Base-by-base conservation (phyloP, 108 stramenopile species). In the Skeletonema marinoi region DNA sequence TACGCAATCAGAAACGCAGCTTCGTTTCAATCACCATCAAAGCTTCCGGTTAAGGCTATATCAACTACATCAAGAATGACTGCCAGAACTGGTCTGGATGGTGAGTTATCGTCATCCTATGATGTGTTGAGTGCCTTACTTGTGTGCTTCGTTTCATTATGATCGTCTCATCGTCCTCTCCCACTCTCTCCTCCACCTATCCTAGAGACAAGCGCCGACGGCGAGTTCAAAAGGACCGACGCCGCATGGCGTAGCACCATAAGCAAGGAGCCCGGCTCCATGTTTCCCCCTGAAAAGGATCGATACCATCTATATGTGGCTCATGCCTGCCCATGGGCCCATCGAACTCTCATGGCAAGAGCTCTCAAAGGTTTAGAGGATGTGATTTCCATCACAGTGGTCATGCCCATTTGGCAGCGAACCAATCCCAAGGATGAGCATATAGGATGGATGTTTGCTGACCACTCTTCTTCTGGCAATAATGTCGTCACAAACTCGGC, bases 371-470 rank as follows among this genome's bases (percentile, higher is more conserved):
- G 98, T 13, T 82, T 99, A 30, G 87, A 98, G 58, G 90, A 96
- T 75, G 90, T 93, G 56, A 84, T 98, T 50, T 88, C 87, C 31
- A 84, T 95, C 36, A 95, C 94, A 0, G 71, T 88, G 61, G 92
- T 93, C 29, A 90, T 94, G 81, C 96, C 97, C 2, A 87, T 88
- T 1, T 96, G 96, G 95, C 88, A 88, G 32, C 82, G 79, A 16
- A 98, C 97, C 9, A 86, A 92, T 68, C 80, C 85, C 4, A 72
- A 67, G 33, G 96, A 98, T 73, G 69, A 77, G 48, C 99, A 99
- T 75, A 81, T 74, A 32, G 99, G 99, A 21, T 99, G 98, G 98
- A 86, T 90, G 32, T 99, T 98, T 83, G 92, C 87, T 5, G 78
- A 86, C 41, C 81, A 87, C 7, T 38, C 80, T 62, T 86, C 82